These are phyloP conservation scores for Cytospora schulzeri DNA, from an alignment of 2,329 filamentous ascomycete genomes.

Conservation along the genomic window DNA sequence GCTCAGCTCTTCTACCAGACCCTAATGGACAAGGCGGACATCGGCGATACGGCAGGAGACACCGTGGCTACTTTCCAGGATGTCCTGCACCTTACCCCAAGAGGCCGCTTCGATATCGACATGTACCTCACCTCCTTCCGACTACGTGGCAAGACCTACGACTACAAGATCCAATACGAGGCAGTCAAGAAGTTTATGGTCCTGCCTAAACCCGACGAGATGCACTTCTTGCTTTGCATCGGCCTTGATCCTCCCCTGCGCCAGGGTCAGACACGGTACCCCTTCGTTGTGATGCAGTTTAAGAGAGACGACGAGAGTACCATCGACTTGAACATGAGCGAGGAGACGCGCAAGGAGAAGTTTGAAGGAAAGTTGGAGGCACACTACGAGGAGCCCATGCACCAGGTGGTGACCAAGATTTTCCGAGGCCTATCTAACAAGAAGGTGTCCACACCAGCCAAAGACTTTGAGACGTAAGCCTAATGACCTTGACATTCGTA, in stretches of 20 bases:
- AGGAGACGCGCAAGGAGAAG: conserved; percentile 78
- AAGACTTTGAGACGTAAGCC: conserved; percentile 80
- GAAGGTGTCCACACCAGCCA: conserved; percentile 90
- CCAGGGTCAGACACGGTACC: conserved; percentile 96
- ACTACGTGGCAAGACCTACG: conserved; percentile 96
- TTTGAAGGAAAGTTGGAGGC: conserved; percentile 88
- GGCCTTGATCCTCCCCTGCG: conserved; percentile 92
- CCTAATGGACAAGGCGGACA: conserved; percentile 97
- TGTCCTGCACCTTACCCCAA: conserved; percentile 93
- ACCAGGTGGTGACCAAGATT: conserved; percentile 91
- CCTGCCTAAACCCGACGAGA: conserved; percentile 96
- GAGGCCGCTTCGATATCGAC: conserved; percentile 99
- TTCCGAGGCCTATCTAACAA: conserved; percentile 94
- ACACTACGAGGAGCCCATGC: conserved; percentile 91
- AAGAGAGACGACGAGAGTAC: conserved; percentile 97
- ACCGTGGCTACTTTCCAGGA: conserved; percentile 97
- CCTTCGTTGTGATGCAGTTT: conserved; percentile 98
- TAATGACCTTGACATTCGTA: neutral
- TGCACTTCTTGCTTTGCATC: conserved; percentile 92
- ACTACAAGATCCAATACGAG: conserved; percentile 99
- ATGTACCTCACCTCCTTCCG: conserved; percentile 99
- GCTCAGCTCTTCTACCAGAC: conserved; percentile 98
- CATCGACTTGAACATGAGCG: conserved; percentile 93
- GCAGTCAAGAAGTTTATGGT: conserved; percentile 99
- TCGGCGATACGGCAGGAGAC: conserved; percentile 97